Base-by-base conservation (phyloP, 805 yeast species). In the Debaryomyces prosopidis region DNA sequence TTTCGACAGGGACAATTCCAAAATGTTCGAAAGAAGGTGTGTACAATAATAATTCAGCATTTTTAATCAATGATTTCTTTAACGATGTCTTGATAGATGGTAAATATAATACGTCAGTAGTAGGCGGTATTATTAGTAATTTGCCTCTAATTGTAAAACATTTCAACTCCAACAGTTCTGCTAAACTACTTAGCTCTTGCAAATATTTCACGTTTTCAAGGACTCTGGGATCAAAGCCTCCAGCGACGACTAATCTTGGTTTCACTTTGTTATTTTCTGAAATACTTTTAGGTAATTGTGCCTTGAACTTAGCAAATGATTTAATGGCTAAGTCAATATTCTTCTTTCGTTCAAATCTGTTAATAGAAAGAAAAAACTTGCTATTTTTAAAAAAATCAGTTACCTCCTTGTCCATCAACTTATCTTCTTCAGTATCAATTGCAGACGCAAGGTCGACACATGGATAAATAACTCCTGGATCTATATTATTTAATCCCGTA, bases 1-100 rank as follows among this genome's bases (percentile, higher is more conserved):
- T 91, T 62, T 94, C 99, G 12, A 94, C 75, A 1, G 99, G 99
- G 8, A 94, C 99, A 51, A 94, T 94, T 11, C 99, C 99, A 61
- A 94, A 94, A 68, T 94, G 99, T 64, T 94, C 99, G 55, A 78
- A 79, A 0, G 87, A 75, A 2, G 99, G 99, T 0, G 99, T 94
- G 60, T 94, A 94, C 37, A 91, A 66, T 17, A 94, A 72, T 45
- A 87, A 54, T 39, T 77, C 75, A 2, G 91, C 75, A 8, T 71
- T 64, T 32, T 75, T 62, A 28, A 94, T 68, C 20, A 94, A 73
- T 2, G 76, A 59, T 75, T 82, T 65, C 47, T 89, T 89, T 47
- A 87, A 61, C 2, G 75, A 60, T 1, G 89, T 75, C 34, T 87
- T 76, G 7, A 92, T 80, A 0, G 96, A 89, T 0, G 97, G 96